phyloP scores from a whole-genome alignment of 2,329 filamentous ascomycete genomes.

The Thelonectria rubi region DNA sequence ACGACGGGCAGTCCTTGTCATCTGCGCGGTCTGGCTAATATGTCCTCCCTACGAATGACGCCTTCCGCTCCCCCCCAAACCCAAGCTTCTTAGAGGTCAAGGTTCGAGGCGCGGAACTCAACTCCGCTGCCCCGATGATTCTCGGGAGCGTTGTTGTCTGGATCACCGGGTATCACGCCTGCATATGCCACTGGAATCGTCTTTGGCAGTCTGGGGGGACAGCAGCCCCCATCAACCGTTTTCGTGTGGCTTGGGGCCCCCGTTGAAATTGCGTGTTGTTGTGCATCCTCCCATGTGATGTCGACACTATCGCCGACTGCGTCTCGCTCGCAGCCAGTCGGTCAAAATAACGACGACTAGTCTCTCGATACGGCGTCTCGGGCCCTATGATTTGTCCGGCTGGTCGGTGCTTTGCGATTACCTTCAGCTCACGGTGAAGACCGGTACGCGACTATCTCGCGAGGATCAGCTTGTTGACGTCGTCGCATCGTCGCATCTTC shows the following conservation, averaged over 20 bases:
- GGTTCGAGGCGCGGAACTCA: conserved; percentile 13
- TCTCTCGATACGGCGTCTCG: neutral
- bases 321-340: neutral
- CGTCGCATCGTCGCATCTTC: conserved; percentile 1
- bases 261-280: neutral
- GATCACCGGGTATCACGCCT: conserved; percentile 33
- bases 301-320: neutral
- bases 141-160: conserved; percentile 26
- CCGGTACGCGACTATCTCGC: conserved; percentile 1
- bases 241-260: neutral
- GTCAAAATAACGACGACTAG: neutral
- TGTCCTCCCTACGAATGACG: neutral
- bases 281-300: neutral
- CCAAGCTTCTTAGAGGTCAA: conserved; percentile 11
- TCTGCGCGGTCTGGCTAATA: conserved; percentile 1
- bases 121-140: conserved; percentile 27
- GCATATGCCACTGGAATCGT: conserved; percentile 31
- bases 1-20: neutral
- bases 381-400: neutral
- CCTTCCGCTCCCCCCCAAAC: conserved; percentile 2
- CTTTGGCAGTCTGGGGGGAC: conserved; percentile 5
- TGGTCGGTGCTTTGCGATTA: conserved; percentile 4
- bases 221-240: neutral
- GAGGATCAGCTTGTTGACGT: neutral
- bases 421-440: conserved; percentile 5